A percentile compares a stretch with the other conserved stretches of the same genome.
These are phyloP conservation scores for Plasmodium yoelii DNA, from an alignment of 169 alveolate species.

Conservation along the genomic window DNA sequence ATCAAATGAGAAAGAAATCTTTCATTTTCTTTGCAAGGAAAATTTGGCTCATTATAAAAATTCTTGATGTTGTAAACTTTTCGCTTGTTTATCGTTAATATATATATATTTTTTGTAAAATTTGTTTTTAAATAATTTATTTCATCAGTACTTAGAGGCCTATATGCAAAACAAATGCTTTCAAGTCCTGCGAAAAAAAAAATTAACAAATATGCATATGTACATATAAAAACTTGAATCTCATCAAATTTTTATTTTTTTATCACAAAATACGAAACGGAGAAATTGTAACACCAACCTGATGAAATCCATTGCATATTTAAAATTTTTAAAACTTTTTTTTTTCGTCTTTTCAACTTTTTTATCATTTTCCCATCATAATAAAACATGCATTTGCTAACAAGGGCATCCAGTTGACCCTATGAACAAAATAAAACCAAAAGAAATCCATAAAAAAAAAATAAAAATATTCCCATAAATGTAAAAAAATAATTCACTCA, in stretches of 20 bases:
- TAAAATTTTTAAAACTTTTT: slow-evolving; percentile 38
- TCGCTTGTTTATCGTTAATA: slow-evolving; percentile 38
- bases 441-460: neutral
- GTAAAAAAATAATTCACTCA: neutral
- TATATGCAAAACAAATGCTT: slow-evolving; percentile 62
- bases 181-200: slow-evolving; percentile 20
- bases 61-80: slow-evolving; percentile 43
- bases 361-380: slow-evolving; percentile 54
- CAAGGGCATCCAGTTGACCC: slow-evolving; percentile 67
- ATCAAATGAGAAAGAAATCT: slow-evolving; percentile 43
- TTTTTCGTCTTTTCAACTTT: slow-evolving; percentile 29
- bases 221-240: neutral
- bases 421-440: neutral
- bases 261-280: neutral
- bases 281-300: slow-evolving; percentile 8
- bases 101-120: slow-evolving; percentile 31
- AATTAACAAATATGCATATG: neutral
- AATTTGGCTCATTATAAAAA: slow-evolving; percentile 37
- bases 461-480: neutral
- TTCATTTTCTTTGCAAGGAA: slow-evolving; percentile 45
- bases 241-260: neutral
- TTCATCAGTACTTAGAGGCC: slow-evolving; percentile 51
- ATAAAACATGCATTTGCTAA: slow-evolving; percentile 63
- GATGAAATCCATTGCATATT: slow-evolving; percentile 69
- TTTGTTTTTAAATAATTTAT: slow-evolving; percentile 19